A percentile compares a stretch with the other conserved stretches of the same genome.
Evolutionary conservation across 163 green algal genomes (phyloP).

Genomic region (Volvox carteri): DNA sequence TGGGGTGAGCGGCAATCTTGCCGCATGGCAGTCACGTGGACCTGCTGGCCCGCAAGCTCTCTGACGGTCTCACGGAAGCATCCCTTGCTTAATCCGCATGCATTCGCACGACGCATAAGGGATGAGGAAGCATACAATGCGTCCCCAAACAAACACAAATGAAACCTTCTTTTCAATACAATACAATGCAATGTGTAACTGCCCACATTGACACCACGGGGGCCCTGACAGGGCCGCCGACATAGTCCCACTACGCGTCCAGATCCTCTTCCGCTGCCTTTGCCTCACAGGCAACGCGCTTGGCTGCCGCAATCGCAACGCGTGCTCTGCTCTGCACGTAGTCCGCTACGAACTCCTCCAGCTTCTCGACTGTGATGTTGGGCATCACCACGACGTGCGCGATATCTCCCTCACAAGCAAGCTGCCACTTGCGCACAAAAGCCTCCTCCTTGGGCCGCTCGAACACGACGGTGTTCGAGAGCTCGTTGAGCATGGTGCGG

Average conservation of each 20-base stretch:
- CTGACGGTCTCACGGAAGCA: too few relatives aligned
- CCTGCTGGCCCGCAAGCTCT: too few relatives aligned
- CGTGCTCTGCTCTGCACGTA: constrained; percentile 69
- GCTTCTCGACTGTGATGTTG: constrained; percentile 92
- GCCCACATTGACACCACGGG: background rate
- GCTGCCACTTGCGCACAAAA: constrained; percentile 98
- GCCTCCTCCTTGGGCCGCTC: constrained; percentile 90
- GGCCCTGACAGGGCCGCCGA: too few relatives aligned
- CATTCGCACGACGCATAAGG: too few relatives aligned
- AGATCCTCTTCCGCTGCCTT: constrained; percentile 60
- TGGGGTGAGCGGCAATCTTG: too few relatives aligned
- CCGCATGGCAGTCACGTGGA: too few relatives aligned
- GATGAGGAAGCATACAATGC: background rate
- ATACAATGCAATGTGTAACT: background rate
- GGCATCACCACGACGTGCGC: constrained; percentile 99
- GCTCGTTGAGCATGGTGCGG: constrained; percentile 94
- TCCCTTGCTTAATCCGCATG: too few relatives aligned
- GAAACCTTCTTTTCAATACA: background rate
- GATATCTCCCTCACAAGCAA: constrained; percentile 96
- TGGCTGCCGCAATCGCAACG: constrained; percentile 65
- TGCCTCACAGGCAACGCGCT: constrained; percentile 60
- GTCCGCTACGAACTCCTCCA: constrained; percentile 90
- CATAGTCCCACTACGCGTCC: background rate
- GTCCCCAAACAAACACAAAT: background rate
- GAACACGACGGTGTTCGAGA: constrained; percentile 97